These are phyloP conservation scores for Penicillium egyptiacum DNA, from an alignment of 495 filamentous ascomycete genomes.

Conservation along the genomic window DNA sequence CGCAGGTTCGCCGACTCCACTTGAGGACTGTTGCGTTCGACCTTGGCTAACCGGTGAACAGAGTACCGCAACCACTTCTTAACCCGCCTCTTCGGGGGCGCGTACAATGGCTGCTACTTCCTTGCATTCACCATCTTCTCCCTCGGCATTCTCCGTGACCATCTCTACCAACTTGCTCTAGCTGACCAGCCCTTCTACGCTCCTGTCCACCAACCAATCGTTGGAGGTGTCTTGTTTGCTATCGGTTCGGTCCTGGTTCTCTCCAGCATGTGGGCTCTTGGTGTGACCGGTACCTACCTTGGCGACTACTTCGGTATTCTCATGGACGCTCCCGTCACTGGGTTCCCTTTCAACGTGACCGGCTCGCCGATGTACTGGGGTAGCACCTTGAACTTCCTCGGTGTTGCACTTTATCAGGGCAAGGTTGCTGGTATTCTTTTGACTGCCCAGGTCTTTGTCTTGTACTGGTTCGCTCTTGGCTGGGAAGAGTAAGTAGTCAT, in stretches of 20 bases:
- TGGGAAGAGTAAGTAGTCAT: conserved; percentile 74
- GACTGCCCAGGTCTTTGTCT: conserved; percentile 69
- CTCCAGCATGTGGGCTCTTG: conserved; percentile 86
- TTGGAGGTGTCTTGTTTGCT: conserved; percentile 68
- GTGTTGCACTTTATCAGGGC: conserved; percentile 82
- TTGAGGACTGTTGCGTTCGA: conserved; percentile 5
- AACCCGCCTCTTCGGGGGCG: conserved; percentile 82
- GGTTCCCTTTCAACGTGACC: conserved; percentile 93
- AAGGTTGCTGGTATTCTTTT: conserved; percentile 84
- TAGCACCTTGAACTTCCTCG: conserved; percentile 86
- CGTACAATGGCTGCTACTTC: conserved; percentile 82
- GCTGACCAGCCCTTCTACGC: conserved; percentile 46
- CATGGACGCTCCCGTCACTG: conserved; percentile 89
- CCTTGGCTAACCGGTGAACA: conserved; percentile 36
- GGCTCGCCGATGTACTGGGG: conserved; percentile 97
- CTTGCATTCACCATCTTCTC: conserved; percentile 88
- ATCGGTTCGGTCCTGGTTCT: conserved; percentile 83
- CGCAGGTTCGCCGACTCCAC: conserved; percentile 37
- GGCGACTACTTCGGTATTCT: conserved; percentile 99
- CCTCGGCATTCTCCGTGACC: conserved; percentile 84
- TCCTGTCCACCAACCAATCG: conserved; percentile 66
- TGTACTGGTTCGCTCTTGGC: conserved; percentile 79
- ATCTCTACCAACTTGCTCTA: conserved; percentile 52
- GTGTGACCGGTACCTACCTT: conserved; percentile 93
- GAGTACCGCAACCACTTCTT: conserved; percentile 90